Conservation (phyloP, 495 filamentous ascomycete species). For the Penicillium ucsense region DNA sequence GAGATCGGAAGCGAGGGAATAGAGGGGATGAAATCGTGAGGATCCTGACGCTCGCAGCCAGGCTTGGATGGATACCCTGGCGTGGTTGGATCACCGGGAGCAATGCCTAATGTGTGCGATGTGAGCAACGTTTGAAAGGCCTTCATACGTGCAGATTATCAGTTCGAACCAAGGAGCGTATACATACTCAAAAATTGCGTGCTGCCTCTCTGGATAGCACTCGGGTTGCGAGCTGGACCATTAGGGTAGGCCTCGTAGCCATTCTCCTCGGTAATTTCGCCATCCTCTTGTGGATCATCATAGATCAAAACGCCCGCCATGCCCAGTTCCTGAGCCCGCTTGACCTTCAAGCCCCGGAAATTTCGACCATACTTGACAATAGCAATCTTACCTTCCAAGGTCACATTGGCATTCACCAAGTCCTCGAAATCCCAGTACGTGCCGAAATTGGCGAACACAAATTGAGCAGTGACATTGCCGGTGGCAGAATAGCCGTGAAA, state of each 20-base stretch:
- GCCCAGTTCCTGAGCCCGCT: constrained; percentile 83
- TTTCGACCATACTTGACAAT: constrained; percentile 77
- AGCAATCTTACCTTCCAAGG: constrained; percentile 74
- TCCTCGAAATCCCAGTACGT: constrained; percentile 80
- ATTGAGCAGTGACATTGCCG: constrained; percentile 79
- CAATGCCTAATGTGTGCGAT: constrained; percentile 32
- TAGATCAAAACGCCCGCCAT: constrained; percentile 84
- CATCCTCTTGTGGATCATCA: constrained; percentile 84
- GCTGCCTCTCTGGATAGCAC: constrained; percentile 88
- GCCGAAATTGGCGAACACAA: constrained; percentile 84
- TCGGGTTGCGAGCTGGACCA: constrained; percentile 80
- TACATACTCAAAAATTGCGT: constrained; percentile 65
- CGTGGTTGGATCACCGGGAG: constrained; percentile 68
- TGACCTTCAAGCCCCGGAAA: constrained; percentile 88
- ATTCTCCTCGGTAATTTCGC: constrained; percentile 67
- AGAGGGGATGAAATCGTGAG: constrained; percentile 57
- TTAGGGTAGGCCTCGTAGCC: constrained; percentile 74
- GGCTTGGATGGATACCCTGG: constrained; percentile 92
- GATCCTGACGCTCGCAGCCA: constrained; percentile 67
- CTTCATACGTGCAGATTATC: background rate
- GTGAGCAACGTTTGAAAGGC: background rate
- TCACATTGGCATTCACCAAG: constrained; percentile 63
- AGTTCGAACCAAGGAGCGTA: background rate
- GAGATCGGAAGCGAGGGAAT: constrained; percentile 94
- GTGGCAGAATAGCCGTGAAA: constrained; percentile 93